phyloP scores from a whole-genome alignment of 2,329 filamentous ascomycete genomes.

The Cadophora luteo-olivacea region DNA sequence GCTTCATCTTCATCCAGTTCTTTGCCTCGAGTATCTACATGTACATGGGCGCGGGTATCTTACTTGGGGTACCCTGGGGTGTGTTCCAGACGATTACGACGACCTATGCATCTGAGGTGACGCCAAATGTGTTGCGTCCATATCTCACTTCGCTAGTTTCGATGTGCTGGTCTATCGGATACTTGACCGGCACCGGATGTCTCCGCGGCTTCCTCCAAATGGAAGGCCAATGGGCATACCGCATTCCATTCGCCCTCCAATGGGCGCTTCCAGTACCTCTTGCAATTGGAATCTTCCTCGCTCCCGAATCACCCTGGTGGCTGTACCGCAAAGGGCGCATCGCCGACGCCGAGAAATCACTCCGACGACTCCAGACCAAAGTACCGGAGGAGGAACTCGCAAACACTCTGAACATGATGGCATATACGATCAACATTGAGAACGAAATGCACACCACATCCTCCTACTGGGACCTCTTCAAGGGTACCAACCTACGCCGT shows the following conservation, averaged over 20 bases:
- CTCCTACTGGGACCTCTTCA: constrained; percentile 55
- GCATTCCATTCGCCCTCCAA: constrained; percentile 55
- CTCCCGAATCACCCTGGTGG: constrained; percentile 57
- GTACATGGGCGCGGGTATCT: constrained; percentile 53
- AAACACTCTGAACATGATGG: constrained; percentile 56
- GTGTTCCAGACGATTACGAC: constrained; percentile 50
- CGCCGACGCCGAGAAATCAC: constrained; percentile 49
- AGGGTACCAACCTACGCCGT: constrained; percentile 51
- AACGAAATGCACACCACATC: constrained; percentile 49
- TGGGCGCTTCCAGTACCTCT: constrained; percentile 56
- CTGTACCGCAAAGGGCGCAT: constrained; percentile 52
- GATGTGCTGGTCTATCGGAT: constrained; percentile 57
- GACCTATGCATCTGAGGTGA: constrained; percentile 51
- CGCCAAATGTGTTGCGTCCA: constrained; percentile 55
- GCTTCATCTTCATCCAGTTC: constrained; percentile 56
- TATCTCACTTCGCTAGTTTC: constrained; percentile 59
- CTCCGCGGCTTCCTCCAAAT: constrained; percentile 50
- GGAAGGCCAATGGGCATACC: constrained; percentile 54
- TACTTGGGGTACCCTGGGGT: constrained; percentile 56
- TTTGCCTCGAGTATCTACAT: constrained; percentile 53
- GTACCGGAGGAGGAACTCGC: constrained; percentile 48
- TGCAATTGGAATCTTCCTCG: constrained; percentile 50
- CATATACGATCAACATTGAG: constrained; percentile 61
- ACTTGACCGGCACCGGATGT: constrained; percentile 54
- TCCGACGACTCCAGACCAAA: constrained; percentile 36